phyloP scores from a whole-genome alignment of 1,139 yeast species.

The Lodderomyces margitis region DNA sequence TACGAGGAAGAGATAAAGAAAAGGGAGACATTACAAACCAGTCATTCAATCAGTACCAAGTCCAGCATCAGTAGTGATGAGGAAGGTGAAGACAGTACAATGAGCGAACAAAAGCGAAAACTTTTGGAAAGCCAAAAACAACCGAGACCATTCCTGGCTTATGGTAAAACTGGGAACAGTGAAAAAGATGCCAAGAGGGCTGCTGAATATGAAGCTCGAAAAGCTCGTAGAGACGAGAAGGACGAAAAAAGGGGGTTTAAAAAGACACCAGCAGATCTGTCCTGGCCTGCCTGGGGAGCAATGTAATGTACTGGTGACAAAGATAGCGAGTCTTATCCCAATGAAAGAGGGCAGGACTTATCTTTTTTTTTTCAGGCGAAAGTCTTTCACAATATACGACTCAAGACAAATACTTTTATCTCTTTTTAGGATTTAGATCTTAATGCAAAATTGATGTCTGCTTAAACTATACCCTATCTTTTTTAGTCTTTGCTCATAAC shows the following conservation, averaged over 20 bases:
- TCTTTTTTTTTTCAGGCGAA: background rate
- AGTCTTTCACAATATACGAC: no score
- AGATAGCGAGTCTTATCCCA: background rate
- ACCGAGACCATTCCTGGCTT: background rate
- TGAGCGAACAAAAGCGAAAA: background rate
- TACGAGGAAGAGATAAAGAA: background rate
- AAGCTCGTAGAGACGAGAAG: background rate
- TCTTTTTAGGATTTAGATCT: no score
- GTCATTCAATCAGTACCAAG: background rate
- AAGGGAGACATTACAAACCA: background rate
- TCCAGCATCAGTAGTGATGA: background rate
- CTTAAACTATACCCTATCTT: no score
- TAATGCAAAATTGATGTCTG: no score
- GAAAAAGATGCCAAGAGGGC: conserved; percentile 1
- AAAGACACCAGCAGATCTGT: background rate
- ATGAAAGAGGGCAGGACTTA: background rate
- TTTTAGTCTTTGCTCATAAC: no score
- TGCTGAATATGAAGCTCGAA: background rate
- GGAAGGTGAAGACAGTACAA: background rate
- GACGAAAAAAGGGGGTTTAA: background rate
- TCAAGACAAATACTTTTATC: no score
- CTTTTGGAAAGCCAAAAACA: background rate
- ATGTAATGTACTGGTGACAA: background rate
- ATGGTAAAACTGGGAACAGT: background rate
- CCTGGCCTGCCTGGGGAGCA: background rate